Conservation (phyloP, 345 rosid genomes). For the Pistacia atlantica region DNA sequence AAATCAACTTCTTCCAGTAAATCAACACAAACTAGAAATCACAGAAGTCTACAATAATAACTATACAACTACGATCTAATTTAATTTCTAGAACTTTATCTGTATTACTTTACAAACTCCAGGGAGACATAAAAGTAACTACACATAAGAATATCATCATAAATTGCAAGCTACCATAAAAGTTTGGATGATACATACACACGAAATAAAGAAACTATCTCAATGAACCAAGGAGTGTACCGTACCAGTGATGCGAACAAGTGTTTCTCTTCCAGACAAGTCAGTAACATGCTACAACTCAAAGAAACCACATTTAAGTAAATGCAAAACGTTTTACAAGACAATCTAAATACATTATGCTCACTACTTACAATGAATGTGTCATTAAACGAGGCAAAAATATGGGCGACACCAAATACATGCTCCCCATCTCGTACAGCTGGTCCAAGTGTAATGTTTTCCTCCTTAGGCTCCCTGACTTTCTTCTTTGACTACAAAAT, state of each 20-base stretch:
- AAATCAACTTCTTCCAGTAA: background rate
- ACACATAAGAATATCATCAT: background rate
- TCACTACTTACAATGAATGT: conserved; percentile 75
- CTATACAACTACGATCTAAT: background rate
- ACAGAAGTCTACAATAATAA: background rate
- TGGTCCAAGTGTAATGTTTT: conserved; percentile 77
- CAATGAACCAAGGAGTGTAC: background rate
- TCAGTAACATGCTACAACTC: conserved; percentile 82
- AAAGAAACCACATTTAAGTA: background rate
- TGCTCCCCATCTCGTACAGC: conserved; percentile 77
- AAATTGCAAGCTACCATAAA: background rate
- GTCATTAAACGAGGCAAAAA: conserved; percentile 87
- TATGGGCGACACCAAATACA: conserved; percentile 86
- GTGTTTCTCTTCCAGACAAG: conserved; percentile 87
- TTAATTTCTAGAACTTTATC: background rate
- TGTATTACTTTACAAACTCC: background rate
- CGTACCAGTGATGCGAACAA: conserved; percentile 87
- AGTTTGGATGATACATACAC: background rate
- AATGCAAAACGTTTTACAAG: background rate
- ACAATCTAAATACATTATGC: background rate
- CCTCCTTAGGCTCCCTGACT: conserved; percentile 87
- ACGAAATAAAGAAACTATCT: background rate
- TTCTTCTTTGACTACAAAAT: conserved; percentile 65
- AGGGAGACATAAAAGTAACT: background rate
- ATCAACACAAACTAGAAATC: background rate